Base-by-base conservation (phyloP, 2,329 filamentous ascomycete genomes). In the Trichoderma sp. region DNA sequence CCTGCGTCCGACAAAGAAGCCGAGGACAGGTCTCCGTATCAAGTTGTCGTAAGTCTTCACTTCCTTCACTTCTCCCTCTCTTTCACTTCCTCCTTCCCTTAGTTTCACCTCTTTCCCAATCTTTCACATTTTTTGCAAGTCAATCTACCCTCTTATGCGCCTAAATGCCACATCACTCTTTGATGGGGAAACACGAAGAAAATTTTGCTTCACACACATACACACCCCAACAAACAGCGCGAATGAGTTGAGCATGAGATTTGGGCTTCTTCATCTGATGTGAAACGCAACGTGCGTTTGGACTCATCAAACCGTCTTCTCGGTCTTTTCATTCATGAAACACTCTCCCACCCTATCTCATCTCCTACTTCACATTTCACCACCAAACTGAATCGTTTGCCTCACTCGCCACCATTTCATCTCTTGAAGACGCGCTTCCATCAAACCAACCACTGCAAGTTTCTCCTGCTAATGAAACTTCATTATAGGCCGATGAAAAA, bases 401-500 rank as follows among this genome's bases (percentile, higher is more conserved):
- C 41, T n/a, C 31, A 21, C 27, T 56, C 69, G 21, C 14, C 41
- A 31, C 21, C 21, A 50, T 21, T 29, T 11, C 6, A 29, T 16
- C 63, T 31, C 41, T 65, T 62, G 18, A 5, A 65, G 41, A 56
- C 29, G 14, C 60, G n/a, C 16, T 21, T 56, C 21, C 12, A 60
- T 18, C 50, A 7, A 33, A 3, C 14, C 14, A 18, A 53, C n/a
- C 2, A 41, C 18, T 27, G 12, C 27, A 31, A 64, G 53, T 45
- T 50, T 11, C 27, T 29, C 12, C 59, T 71, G 24, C 66, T 75
- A 33, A 62, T 41, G 11, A 29, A 21, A 14, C 53, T 78, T 74
- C 7, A 14, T 24, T 18, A 66, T 82, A 95, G 93, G 79, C 93
- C 93, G 12, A 81, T 85, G 62, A 95, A 95, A 86, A 94, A 93